Percentiles rank a stretch among this genome's conserved stretches.
Conservation (phyloP, 768 basidiomycete species). For the Clavaria fumosa region DNA sequence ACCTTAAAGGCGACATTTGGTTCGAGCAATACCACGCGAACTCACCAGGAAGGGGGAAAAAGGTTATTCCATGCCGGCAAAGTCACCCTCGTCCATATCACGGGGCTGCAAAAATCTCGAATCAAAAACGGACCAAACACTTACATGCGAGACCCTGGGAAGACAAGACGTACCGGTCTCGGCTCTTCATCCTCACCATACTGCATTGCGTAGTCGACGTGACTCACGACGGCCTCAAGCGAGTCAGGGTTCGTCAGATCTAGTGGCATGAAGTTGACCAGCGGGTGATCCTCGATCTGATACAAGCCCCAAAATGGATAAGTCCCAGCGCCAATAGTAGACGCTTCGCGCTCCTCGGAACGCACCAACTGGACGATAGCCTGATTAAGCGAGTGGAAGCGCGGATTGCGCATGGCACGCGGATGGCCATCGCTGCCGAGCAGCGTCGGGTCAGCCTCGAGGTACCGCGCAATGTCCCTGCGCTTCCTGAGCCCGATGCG, state of each 20-base stretch:
- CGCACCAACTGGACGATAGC: conserved; percentile 89
- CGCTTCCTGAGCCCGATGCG: conserved; percentile 59
- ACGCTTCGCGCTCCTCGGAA: no score
- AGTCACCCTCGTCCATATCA: conserved; percentile 89
- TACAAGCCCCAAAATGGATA: no score
- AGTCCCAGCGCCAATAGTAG: no score
- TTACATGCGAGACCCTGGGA: conserved; percentile 1
- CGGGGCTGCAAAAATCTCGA: conserved; percentile 60
- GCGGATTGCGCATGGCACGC: conserved; percentile 43
- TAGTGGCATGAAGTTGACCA: conserved; percentile 92
- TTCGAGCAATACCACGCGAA: neutral
- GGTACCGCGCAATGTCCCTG: conserved; percentile 84
- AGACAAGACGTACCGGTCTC: conserved; percentile 45
- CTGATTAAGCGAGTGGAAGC: conserved; percentile 86
- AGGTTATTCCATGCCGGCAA: conserved; percentile 48
- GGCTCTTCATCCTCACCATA: conserved; percentile 99
- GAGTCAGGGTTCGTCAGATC: conserved; percentile 86
- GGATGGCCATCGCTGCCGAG: conserved; percentile 52
- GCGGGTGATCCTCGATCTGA: conserved; percentile 95
- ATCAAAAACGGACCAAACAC: conserved; percentile 7
- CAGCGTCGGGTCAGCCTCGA: conserved; percentile 89
- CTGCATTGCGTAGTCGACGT: conserved; percentile 97
- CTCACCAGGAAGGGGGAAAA: neutral
- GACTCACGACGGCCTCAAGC: conserved; percentile 78
- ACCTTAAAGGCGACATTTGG: neutral